Percentiles rank a stretch among this genome's conserved stretches.
phyloP scores from a whole-genome alignment of 1,284 basidiomycete genomes.

The Ustilago vetiveriae region DNA sequence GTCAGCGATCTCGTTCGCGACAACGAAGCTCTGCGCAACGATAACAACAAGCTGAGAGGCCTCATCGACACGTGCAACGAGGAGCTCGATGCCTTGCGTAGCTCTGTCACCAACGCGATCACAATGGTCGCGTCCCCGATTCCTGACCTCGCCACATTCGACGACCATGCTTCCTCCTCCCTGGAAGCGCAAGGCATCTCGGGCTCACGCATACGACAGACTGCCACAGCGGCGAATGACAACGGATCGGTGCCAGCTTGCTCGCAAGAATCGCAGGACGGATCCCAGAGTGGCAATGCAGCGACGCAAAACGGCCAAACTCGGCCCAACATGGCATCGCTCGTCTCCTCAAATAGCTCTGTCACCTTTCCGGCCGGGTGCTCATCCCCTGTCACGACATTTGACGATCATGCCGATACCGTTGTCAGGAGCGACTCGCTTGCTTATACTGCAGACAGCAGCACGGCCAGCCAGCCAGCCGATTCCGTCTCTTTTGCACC shows the following conservation, averaged over 20 bases:
- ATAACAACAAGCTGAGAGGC: conserved; percentile 39
- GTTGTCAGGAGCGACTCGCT: conserved; percentile 24
- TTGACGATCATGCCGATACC: not conserved
- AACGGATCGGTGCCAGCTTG: not conserved
- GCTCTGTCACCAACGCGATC: conserved; percentile 25
- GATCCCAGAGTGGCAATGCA: not conserved
- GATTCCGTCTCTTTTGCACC: conserved; percentile 31
- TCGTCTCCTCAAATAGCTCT: conserved; percentile 17
- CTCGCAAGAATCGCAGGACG: not conserved
- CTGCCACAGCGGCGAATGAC: not conserved
- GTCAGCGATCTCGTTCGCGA: conserved; percentile 42
- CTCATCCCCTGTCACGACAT: not conserved
- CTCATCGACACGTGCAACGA: conserved; percentile 56
- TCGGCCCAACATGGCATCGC: not conserved
- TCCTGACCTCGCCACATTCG: conserved; percentile 22
- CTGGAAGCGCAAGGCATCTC: not conserved
- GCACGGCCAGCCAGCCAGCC: conserved; percentile 31
- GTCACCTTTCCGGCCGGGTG: conserved; percentile 21
- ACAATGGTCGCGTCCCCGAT: conserved; percentile 24
- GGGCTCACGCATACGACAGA: not conserved
- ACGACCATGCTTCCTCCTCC: conserved; percentile 1
- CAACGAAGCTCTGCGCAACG: conserved; percentile 46
- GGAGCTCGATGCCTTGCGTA: conserved; percentile 49
- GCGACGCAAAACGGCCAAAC: not conserved
- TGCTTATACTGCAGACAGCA: conserved; percentile 38